Conservation (phyloP, 2,329 filamentous ascomycete genomes). For the Metarhizium sp. region DNA sequence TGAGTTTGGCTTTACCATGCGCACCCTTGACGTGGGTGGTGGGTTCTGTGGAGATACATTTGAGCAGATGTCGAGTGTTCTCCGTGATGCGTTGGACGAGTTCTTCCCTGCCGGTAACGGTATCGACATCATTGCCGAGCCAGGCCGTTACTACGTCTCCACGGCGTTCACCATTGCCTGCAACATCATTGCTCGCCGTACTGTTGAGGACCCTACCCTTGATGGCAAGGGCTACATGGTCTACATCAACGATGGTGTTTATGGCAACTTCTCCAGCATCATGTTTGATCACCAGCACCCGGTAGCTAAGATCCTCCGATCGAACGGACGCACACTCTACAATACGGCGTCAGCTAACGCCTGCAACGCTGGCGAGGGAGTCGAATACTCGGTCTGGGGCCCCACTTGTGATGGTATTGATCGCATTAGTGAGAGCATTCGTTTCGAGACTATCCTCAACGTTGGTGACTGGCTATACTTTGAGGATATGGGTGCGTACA, state of each 20-base stretch:
- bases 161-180: constrained; percentile 90
- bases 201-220: constrained; percentile 61
- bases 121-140: constrained; percentile 87
- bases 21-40: constrained; percentile 87
- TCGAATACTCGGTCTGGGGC: constrained; percentile 95
- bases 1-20: constrained; percentile 67
- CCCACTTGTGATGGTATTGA: constrained; percentile 98
- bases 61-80: constrained; percentile 75
- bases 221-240: constrained; percentile 79
- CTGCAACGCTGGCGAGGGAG: constrained; percentile 37
- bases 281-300: constrained; percentile 98
- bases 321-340: constrained; percentile 48
- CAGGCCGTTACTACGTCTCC: constrained; percentile 91
- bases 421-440: constrained; percentile 75
- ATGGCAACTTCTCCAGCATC: constrained; percentile 98
- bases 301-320: constrained; percentile 68
- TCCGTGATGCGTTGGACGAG: constrained; percentile 71
- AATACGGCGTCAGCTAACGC: constrained; percentile 41
- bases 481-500: constrained; percentile 97
- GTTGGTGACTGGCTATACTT: constrained; percentile 99
- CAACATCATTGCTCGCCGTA: constrained; percentile 91
- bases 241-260: constrained; percentile 95
- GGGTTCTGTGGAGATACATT: constrained; percentile 90
- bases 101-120: constrained; percentile 68
- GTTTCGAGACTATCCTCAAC: constrained; percentile 67